Evolutionary conservation across 75 land plant genomes (phyloP).

Genomic region (Cunninghamia lanceolata): DNA sequence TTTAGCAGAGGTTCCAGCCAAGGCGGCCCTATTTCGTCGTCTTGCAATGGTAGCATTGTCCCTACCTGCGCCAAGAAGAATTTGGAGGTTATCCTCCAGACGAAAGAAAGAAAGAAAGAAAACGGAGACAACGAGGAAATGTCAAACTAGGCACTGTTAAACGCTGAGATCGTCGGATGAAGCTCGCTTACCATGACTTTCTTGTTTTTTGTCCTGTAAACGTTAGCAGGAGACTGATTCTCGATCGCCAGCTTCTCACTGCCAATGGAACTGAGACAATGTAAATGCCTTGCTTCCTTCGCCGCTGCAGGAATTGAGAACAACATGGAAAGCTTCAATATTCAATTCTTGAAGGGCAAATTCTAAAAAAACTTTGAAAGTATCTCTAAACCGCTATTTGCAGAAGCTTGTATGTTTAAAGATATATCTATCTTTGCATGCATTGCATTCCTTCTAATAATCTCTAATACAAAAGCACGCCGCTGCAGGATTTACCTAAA

Average conservation of each 20-base stretch:
- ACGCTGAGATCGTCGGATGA: neutral
- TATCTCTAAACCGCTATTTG: neutral
- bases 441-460: neutral
- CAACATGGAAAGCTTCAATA: neutral
- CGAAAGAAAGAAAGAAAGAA: neutral
- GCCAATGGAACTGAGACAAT: neutral
- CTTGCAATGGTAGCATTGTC: slow-evolving; percentile 31
- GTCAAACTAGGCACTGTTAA: neutral
- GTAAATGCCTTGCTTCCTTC: neutral
- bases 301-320: neutral
- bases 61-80: slow-evolving; percentile 27
- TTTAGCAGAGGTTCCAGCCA: slow-evolving; percentile 62
- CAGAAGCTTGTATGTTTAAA: neutral
- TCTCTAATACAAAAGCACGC: neutral
- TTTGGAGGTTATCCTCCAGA: neutral
- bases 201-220: slow-evolving; percentile 24
- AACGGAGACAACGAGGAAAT: neutral
- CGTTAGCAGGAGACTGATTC: slow-evolving; percentile 11
- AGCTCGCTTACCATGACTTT: slow-evolving; percentile 25
- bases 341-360: neutral
- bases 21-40: slow-evolving; percentile 48
- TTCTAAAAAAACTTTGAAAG: neutral
- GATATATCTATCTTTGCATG: neutral
- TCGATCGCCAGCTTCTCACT: slow-evolving; percentile 38
- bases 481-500: neutral